phyloP scores from a whole-genome alignment of 768 basidiomycete genomes.

The Psilocybe subaeruginosa region DNA sequence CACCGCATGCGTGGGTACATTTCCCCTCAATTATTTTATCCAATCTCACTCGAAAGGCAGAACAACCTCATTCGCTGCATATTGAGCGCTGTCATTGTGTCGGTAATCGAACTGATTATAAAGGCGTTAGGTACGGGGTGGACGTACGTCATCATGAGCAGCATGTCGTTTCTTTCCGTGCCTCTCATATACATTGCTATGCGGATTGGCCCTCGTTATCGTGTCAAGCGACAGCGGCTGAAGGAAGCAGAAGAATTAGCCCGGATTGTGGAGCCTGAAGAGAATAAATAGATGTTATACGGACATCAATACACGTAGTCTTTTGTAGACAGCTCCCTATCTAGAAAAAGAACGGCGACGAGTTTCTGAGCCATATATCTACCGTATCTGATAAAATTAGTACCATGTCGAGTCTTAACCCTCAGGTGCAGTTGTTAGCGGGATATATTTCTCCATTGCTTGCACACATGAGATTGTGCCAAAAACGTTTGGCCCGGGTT shows the following conservation, averaged over 20 bases:
- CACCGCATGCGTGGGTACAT: conserved; percentile 65
- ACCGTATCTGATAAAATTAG: too few species aligned
- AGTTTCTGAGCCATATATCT: too few species aligned
- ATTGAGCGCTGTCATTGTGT: conserved; percentile 61
- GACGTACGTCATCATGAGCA: conserved; percentile 67
- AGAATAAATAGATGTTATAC: too few species aligned
- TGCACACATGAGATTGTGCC: too few species aligned
- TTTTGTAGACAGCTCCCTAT: too few species aligned
- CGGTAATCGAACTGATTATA: conserved; percentile 66
- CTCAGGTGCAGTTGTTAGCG: too few species aligned
- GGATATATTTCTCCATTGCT: too few species aligned
- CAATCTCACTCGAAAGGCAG: conserved; percentile 32
- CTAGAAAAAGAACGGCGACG: too few species aligned
- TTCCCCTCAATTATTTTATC: neutral
- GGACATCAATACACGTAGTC: too few species aligned
- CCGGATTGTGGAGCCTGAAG: neutral
- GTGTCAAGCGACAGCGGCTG: conserved; percentile 28
- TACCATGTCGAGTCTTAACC: too few species aligned
- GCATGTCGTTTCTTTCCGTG: conserved; percentile 45
- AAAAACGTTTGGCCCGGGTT: too few species aligned
- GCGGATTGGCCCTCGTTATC: conserved; percentile 56
- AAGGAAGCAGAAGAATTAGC: conserved; percentile 10
- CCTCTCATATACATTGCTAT: conserved; percentile 57
- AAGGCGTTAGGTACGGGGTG: conserved; percentile 65
- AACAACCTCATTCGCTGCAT: conserved; percentile 73